Conservation (phyloP, 306 rosid genomes). For the Prunus padus region DNA sequence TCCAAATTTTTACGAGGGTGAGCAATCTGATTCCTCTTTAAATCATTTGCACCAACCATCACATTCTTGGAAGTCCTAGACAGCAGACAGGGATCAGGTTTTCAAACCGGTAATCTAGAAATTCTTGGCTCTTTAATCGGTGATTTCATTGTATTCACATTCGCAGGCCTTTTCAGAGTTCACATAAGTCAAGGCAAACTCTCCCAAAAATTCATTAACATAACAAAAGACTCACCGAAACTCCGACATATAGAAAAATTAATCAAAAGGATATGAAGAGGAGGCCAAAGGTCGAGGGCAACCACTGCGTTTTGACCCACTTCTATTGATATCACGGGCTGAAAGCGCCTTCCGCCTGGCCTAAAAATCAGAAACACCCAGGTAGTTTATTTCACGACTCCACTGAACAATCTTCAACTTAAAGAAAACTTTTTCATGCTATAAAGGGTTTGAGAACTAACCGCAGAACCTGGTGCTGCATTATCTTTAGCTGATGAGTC, state of each 20-base stretch:
- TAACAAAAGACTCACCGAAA: conserved; percentile 15
- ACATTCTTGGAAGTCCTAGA: conserved; percentile 43
- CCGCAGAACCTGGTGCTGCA: conserved; percentile 38
- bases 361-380: conserved; percentile 29
- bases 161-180: conserved; percentile 56
- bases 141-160: conserved; percentile 34
- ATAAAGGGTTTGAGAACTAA: conserved; percentile 30
- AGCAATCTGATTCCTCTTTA: conserved; percentile 56
- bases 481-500: conserved; percentile 31
- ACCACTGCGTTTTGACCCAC: conserved; percentile 62
- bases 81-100: conserved; percentile 32
- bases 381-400: background rate
- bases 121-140: conserved; percentile 45
- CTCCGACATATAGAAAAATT: background rate
- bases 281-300: conserved; percentile 61
- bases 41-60: conserved; percentile 28
- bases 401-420: conserved; percentile 1
- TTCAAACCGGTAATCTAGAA: conserved; percentile 47
- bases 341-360: conserved; percentile 66
- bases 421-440: background rate
- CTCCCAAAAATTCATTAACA: conserved; percentile 16
- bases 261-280: conserved; percentile 72
- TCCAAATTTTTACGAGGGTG: conserved; percentile 35
- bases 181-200: conserved; percentile 57
- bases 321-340: conserved; percentile 45